A percentile compares a stretch with the other conserved stretches of the same genome.
phyloP scores from a whole-genome alignment of 208 protist species.

The Trypanosoma mega region DNA sequence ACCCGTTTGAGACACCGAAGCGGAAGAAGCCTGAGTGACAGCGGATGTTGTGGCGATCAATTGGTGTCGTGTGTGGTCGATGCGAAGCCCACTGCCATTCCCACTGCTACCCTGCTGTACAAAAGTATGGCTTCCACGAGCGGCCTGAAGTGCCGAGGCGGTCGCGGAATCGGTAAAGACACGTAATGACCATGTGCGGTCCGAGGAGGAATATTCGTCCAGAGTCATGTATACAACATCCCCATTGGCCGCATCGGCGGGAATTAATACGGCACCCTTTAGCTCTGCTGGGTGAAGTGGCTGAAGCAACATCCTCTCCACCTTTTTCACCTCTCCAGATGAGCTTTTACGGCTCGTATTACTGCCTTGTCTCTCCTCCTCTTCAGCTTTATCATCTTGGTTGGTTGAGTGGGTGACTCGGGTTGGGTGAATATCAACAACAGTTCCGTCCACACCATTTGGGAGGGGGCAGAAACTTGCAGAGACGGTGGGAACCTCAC shows the following conservation, averaged over 20 bases:
- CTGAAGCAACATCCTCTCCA: constrained; percentile 8
- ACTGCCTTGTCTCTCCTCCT: too few species aligned
- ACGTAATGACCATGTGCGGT: constrained; percentile 21
- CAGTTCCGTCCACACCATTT: constrained; percentile 7
- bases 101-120: not conserved
- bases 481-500: not conserved
- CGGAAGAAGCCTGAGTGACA: too few species aligned
- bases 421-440: constrained; percentile 22
- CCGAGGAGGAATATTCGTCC: constrained; percentile 14
- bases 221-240: constrained; percentile 22
- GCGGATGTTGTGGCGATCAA: too few species aligned
- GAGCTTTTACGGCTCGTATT: too few species aligned
- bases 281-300: constrained; percentile 24
- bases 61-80: too few species aligned
- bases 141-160: constrained; percentile 13
- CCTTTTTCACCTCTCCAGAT: not conserved
- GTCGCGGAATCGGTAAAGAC: constrained; percentile 13
- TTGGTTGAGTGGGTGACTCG: too few species aligned
- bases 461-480: constrained; percentile 31
- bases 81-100: too few species aligned
- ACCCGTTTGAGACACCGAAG: not conserved
- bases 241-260: not conserved
- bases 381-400: too few species aligned
- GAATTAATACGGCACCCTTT: constrained; percentile 24
- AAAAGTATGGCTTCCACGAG: too few species aligned